These are phyloP conservation scores for Mycena metata DNA, from an alignment of 768 basidiomycete genomes.

Conservation along the genomic window DNA sequence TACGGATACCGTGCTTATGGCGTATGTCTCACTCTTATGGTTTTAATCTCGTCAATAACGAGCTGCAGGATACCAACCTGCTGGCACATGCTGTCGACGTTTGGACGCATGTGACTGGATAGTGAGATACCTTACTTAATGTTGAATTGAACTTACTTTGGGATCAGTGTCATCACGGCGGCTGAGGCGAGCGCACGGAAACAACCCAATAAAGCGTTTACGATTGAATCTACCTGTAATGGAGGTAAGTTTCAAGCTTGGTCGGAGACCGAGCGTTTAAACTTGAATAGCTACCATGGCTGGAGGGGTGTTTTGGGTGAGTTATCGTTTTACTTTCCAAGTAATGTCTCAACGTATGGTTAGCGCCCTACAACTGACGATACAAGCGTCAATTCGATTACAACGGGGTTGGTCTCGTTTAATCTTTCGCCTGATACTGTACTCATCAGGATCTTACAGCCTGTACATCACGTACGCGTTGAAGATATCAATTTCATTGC, in stretches of 20 bases:
- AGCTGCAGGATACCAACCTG: slow-evolving; percentile 50
- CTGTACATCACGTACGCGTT: slow-evolving; percentile 55
- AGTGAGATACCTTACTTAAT: slow-evolving; percentile 48
- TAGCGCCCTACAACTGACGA: slow-evolving; percentile 61
- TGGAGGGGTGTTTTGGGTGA: slow-evolving; percentile 69
- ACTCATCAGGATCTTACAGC: slow-evolving; percentile 37
- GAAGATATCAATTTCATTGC: background rate
- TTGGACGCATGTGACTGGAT: slow-evolving; percentile 63
- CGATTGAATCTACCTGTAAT: slow-evolving; percentile 57
- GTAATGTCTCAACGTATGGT: background rate
- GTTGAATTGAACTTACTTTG: background rate
- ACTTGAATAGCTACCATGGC: slow-evolving; percentile 58
- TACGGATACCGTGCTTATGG: slow-evolving; percentile 64
- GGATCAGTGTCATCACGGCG: slow-evolving; percentile 58
- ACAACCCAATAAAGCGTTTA: slow-evolving; percentile 57
- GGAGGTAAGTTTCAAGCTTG: slow-evolving; percentile 50
- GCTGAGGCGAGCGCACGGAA: slow-evolving; percentile 54
- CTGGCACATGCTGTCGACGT: slow-evolving; percentile 60
- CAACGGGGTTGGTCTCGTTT: slow-evolving; percentile 57
- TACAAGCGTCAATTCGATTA: slow-evolving; percentile 61
- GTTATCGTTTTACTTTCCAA: background rate
- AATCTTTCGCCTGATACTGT: background rate
- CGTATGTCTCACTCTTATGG: slow-evolving; percentile 19
- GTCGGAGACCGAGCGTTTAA: background rate
- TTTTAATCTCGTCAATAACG: background rate